Conservation (phyloP, 2,329 filamentous ascomycete genomes). For the Neonectria sp. region DNA sequence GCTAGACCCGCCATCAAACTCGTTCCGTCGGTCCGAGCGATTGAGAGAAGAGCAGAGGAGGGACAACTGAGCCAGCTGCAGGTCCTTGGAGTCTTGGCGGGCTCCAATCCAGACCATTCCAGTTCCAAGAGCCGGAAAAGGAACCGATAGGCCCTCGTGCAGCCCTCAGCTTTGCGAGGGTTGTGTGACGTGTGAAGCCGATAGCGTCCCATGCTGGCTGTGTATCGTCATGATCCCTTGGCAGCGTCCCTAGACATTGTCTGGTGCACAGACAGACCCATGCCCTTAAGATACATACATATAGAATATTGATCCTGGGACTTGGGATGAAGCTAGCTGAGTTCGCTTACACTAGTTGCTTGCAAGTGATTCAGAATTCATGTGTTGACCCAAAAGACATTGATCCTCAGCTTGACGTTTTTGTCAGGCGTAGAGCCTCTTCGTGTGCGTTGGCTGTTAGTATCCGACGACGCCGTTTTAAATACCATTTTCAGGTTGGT, state of each 20-base stretch:
- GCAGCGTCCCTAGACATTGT: constrained; percentile 27
- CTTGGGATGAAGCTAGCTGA: constrained; percentile 5
- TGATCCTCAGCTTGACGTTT: background rate
- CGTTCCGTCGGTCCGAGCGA: constrained; percentile 22
- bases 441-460: background rate
- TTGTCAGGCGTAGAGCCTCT: background rate
- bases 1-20: constrained; percentile 9
- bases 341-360: background rate
- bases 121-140: background rate
- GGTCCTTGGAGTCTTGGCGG: constrained; percentile 9
- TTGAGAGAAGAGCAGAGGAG: constrained; percentile 13
- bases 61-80: constrained; percentile 11
- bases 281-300: constrained; percentile 8
- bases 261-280: constrained; percentile 32
- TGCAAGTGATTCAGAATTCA: background rate
- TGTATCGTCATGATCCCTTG: constrained; percentile 20
- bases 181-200: constrained; percentile 5
- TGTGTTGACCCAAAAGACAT: background rate
- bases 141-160: constrained; percentile 12
- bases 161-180: constrained; percentile 1
- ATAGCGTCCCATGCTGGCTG: constrained; percentile 27
- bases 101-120: constrained; percentile 1
- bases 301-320: constrained; percentile 9
- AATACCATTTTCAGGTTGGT: background rate
- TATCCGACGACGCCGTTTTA: no score